A percentile compares a stretch with the other conserved stretches of the same genome.
These are phyloP conservation scores for Akanthomyces dipterigenus DNA, from an alignment of 2,329 filamentous ascomycete species.

Conservation along the genomic window DNA sequence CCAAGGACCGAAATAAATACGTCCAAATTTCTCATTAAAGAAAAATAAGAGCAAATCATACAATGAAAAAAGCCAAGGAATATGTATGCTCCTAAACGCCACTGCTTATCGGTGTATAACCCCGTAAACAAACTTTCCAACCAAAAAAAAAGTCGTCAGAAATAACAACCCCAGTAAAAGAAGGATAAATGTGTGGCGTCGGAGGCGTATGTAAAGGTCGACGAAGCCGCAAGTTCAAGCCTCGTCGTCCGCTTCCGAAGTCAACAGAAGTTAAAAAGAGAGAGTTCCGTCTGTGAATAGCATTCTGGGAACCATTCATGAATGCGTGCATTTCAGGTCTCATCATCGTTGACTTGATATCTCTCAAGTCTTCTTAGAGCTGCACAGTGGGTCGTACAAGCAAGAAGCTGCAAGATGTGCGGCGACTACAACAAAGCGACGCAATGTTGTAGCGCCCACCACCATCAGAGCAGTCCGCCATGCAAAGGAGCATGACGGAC, in stretches of 20 bases:
- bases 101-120: slow-evolving; percentile 11
- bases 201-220: not conserved
- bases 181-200: slow-evolving; percentile 11
- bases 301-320: slow-evolving; percentile 10
- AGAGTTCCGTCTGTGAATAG: slow-evolving; percentile 13
- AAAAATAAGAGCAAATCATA: not conserved
- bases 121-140: slow-evolving; percentile 12
- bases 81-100: slow-evolving; percentile 9
- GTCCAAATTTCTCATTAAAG: not conserved
- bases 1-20: too few species aligned
- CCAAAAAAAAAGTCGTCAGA: slow-evolving; percentile 16
- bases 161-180: not conserved
- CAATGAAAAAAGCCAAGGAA: not conserved
- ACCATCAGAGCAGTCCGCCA: slow-evolving; percentile 22
- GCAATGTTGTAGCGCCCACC: not conserved
- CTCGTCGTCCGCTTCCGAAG: not conserved
- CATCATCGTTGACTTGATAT: slow-evolving; percentile 14
- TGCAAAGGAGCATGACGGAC: slow-evolving; percentile 23
- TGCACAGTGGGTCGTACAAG: slow-evolving; percentile 10
- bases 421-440: not conserved
- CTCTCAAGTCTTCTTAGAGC: slow-evolving; percentile 7
- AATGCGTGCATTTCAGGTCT: slow-evolving; percentile 10
- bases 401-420: slow-evolving; percentile 21
- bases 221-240: not conserved
- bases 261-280: not conserved